These are phyloP conservation scores for Lecanosticta acicola DNA, from an alignment of 2,329 filamentous ascomycete species.

Conservation along the genomic window DNA sequence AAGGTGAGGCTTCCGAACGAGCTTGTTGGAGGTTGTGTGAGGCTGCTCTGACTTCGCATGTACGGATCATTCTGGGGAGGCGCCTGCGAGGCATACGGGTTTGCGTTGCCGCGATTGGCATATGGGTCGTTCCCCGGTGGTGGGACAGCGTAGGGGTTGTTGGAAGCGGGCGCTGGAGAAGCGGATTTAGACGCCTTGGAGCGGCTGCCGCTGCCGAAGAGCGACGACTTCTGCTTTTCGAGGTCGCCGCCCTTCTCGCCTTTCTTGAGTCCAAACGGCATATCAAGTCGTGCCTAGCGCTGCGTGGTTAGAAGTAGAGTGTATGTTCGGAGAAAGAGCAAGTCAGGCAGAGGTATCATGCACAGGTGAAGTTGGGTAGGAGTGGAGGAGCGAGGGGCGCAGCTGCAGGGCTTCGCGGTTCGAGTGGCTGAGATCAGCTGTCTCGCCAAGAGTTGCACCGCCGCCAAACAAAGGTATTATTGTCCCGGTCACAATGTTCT, in stretches of 20 bases:
- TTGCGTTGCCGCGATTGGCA: constrained; percentile 23
- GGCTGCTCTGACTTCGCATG: constrained; percentile 23
- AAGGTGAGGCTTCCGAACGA: constrained; percentile 29
- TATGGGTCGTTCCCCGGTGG: constrained; percentile 24
- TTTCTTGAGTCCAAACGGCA: constrained; percentile 5
- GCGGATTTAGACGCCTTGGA: constrained; percentile 51
- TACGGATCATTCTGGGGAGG: constrained; percentile 25
- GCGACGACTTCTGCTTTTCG: constrained; percentile 49
- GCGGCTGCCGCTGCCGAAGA: constrained; percentile 53
- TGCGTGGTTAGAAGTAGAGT: not conserved
- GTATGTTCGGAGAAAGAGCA: not conserved
- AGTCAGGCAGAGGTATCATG: not conserved
- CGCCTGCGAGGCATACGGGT: constrained; percentile 28
- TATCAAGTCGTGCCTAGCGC: not conserved
- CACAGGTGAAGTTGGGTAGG: not conserved
- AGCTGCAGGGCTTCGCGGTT: not conserved
- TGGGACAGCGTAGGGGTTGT: constrained; percentile 54
- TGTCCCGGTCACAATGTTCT: not conserved
- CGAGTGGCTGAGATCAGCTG: not conserved
- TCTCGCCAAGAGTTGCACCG: not conserved
- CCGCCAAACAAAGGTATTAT: not conserved
- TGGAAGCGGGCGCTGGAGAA: constrained; percentile 34
- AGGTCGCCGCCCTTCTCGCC: constrained; percentile 47
- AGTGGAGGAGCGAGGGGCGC: not conserved
- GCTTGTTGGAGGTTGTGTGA: constrained; percentile 28